Evolutionary conservation across 306 rosid species (phyloP), one percentile per base, ranked within the genome.

Genomic region (Ormosia emarginata): DNA sequence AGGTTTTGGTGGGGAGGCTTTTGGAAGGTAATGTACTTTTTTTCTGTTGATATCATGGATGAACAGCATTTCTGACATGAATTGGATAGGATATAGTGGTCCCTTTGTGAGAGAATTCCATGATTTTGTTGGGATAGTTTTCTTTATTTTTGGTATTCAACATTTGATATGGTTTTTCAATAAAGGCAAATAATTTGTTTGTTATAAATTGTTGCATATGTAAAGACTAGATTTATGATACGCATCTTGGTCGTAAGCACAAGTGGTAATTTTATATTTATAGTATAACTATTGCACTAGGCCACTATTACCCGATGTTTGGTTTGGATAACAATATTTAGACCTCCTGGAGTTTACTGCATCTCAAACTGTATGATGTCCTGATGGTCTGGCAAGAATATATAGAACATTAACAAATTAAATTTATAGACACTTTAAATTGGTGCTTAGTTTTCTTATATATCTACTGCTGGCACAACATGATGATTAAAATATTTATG

Each of bases 1-100:
- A 94, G 98, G 98, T 95, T 95, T 91, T 95, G 98, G 98, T 90
- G 76, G 78, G 98, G 98, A 89, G 98, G 98, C 88, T 33, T 93
- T 80, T 95, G 91, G 91, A 95, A 95, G 98, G 98, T 95, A 89
- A 78, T 36, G 37, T 39, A 46, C 75, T 74, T 40, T 7, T 68
- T 64, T 11, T 17, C 3, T 34, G 12, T 78, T 32, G 4, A 44
- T 41, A 44, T 74, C 24, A 12, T 47, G 18, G 39, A 24, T 71
- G 74, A 55, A 15, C 34, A 46, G 8, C 11, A 32, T 18, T 43
- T 67, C 29, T 74, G 67, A 61, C 73, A 44, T 63, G 72, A 29
- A 64, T 33, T 66, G 53, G 44, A 79, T 52, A 34, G 75, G 33
- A 82, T 68, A 61, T 59, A 50, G 56, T 6, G 74, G 57, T 68